phyloP scores from a whole-genome alignment of 2,329 filamentous ascomycete genomes.

The Leptographium procerum region DNA sequence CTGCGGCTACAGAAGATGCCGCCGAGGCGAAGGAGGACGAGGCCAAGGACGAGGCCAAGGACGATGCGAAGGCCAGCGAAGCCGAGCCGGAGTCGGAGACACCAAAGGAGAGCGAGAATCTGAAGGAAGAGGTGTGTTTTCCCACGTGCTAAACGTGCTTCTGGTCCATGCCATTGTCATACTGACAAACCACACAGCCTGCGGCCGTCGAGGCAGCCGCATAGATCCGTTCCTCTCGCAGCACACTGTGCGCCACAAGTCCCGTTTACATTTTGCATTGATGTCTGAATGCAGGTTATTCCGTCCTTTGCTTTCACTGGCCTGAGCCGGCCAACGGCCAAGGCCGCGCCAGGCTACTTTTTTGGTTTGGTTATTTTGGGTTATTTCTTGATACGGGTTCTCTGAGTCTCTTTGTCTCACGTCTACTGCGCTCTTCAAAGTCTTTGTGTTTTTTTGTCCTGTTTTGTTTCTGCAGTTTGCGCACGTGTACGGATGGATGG shows the following conservation, averaged over 20 bases:
- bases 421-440: slow-evolving; percentile 10
- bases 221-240: not conserved
- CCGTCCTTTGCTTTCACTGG: not conserved
- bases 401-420: slow-evolving; percentile 11
- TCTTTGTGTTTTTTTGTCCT: too few relatives aligned
- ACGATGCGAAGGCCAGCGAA: slow-evolving; percentile 15
- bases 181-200: slow-evolving; percentile 1
- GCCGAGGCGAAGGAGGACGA: slow-evolving; percentile 21
- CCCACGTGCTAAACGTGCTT: too few relatives aligned
- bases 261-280: not conserved
- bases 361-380: not conserved
- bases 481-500: slow-evolving; percentile 2
- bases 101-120: slow-evolving; percentile 11
- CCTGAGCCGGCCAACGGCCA: not conserved
- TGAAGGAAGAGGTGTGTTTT: slow-evolving; percentile 9
- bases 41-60: slow-evolving; percentile 19
- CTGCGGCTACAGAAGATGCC: slow-evolving; percentile 18
- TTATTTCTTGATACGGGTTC: not conserved
- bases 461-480: not conserved
- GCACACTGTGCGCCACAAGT: not conserved
- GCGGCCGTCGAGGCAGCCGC: slow-evolving; percentile 11
- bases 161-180: too few relatives aligned
- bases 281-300: not conserved
- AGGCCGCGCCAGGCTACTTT: not conserved
- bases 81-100: slow-evolving; percentile 3